A percentile compares a stretch with the other conserved stretches of the same genome.
These are phyloP conservation scores for Metarhizium anisopliae DNA, from an alignment of 2,329 filamentous ascomycete species.

Conservation along the genomic window DNA sequence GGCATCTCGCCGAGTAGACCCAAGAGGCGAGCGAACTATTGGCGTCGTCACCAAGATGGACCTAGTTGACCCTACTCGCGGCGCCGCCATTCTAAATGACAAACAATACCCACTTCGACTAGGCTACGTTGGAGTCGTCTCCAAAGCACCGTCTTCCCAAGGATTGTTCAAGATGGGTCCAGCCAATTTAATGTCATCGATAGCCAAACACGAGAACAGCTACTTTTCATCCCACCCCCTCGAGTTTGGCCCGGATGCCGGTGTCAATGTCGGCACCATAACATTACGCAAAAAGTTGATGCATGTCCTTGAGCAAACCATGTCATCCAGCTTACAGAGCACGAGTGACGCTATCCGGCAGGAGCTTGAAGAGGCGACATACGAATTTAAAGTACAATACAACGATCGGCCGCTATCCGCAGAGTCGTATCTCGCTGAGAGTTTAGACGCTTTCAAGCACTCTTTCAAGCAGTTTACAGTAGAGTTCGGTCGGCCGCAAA, in stretches of 20 bases:
- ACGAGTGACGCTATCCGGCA: constrained; percentile 90
- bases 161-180: constrained; percentile 78
- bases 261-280: constrained; percentile 71
- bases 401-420: constrained; percentile 92
- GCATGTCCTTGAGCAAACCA: constrained; percentile 92
- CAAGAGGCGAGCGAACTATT: constrained; percentile 89
- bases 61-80: constrained; percentile 75
- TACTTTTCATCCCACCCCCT: constrained; percentile 79
- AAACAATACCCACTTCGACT: constrained; percentile 91
- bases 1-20: constrained; percentile 85
- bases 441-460: constrained; percentile 92
- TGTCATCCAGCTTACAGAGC: constrained; percentile 83
- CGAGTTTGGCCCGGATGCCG: constrained; percentile 66
- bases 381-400: constrained; percentile 99
- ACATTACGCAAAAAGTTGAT: constrained; percentile 92
- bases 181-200: constrained; percentile 69
- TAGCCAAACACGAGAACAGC: constrained; percentile 78
- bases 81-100: constrained; percentile 70
- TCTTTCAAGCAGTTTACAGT: constrained; percentile 92
- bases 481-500: constrained; percentile 79
- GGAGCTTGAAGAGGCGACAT: constrained; percentile 91
- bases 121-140: constrained; percentile 93
- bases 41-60: constrained; percentile 99
- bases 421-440: constrained; percentile 93
- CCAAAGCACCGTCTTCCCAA: constrained; percentile 60